Conservation (phyloP, 2,329 filamentous ascomycete species). For the Trichoderma aggressivum region DNA sequence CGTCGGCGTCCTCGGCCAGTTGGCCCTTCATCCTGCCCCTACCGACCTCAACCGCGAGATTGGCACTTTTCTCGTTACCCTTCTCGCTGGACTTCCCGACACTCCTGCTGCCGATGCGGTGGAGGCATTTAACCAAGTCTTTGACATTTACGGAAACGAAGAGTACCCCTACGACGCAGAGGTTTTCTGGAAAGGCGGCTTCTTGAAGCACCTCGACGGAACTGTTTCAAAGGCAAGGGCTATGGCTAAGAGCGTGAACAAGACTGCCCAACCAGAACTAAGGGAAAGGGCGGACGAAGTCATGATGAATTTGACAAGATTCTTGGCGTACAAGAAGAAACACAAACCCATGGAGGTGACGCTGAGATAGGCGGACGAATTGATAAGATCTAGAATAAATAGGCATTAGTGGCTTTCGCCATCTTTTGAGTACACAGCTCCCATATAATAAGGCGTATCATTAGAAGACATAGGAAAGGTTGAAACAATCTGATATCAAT, state of each 20-base stretch:
- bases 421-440: neutral
- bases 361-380: neutral
- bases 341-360: conserved; percentile 37
- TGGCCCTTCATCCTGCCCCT: conserved; percentile 55
- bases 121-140: conserved; percentile 63
- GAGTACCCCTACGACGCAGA: conserved; percentile 54
- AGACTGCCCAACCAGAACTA: conserved; percentile 54
- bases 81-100: conserved; percentile 50
- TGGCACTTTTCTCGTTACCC: conserved; percentile 58
- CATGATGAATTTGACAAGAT: conserved; percentile 57
- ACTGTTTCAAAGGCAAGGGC: conserved; percentile 51
- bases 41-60: conserved; percentile 57
- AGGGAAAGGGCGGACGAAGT: conserved; percentile 59
- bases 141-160: conserved; percentile 65
- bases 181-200: conserved; percentile 62
- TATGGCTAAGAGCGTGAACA: conserved; percentile 60
- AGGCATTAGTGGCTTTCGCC: neutral
- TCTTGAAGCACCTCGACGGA: conserved; percentile 57
- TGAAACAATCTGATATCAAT: neutral
- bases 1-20: conserved; percentile 62
- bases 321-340: conserved; percentile 64
- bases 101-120: conserved; percentile 56
- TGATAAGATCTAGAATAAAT: neutral
- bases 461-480: neutral
- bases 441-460: neutral